Conservation (phyloP, 2,329 filamentous ascomycete genomes). For the Penicillium sp. region DNA sequence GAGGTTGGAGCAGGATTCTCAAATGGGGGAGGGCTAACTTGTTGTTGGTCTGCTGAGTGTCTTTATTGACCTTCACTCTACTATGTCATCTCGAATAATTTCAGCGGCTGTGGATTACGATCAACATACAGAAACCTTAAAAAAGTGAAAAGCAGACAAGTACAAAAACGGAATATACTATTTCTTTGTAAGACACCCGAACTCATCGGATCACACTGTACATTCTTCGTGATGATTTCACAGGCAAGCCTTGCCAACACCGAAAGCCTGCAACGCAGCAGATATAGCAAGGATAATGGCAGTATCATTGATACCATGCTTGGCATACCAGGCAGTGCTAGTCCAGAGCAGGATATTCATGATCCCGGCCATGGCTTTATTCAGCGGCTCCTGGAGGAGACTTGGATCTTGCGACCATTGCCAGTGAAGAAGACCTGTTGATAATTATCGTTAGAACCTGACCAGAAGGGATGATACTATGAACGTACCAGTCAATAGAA, state of each 20-base stretch:
- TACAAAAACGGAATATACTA: not conserved
- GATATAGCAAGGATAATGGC: slow-evolving; percentile 21
- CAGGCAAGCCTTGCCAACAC: slow-evolving; percentile 17
- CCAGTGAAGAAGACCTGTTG: slow-evolving; percentile 28
- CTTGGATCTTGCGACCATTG: slow-evolving; percentile 26
- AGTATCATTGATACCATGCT: slow-evolving; percentile 28
- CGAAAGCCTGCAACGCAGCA: slow-evolving; percentile 27
- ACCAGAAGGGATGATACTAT: not conserved
- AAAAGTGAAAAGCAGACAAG: not conserved
- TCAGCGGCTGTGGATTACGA: not conserved
- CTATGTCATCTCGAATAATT: not conserved
- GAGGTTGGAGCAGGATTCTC: not conserved
- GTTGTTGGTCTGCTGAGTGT: not conserved
- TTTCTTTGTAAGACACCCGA: not conserved
- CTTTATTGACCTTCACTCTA: not conserved
- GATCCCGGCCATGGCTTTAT: slow-evolving; percentile 31
- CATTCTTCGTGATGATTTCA: not conserved
- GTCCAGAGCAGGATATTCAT: slow-evolving; percentile 28
- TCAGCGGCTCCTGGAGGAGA: slow-evolving; percentile 29
- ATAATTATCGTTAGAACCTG: not conserved
- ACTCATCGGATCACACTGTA: not conserved
- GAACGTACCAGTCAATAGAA: slow-evolving; percentile 25
- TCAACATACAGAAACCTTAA: not conserved
- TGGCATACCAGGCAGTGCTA: slow-evolving; percentile 35
- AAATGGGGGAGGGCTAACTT: not conserved